Evolutionary conservation across 352 stramenopile genomes (phyloP).

Genomic region (Sclerospora graminicola): DNA sequence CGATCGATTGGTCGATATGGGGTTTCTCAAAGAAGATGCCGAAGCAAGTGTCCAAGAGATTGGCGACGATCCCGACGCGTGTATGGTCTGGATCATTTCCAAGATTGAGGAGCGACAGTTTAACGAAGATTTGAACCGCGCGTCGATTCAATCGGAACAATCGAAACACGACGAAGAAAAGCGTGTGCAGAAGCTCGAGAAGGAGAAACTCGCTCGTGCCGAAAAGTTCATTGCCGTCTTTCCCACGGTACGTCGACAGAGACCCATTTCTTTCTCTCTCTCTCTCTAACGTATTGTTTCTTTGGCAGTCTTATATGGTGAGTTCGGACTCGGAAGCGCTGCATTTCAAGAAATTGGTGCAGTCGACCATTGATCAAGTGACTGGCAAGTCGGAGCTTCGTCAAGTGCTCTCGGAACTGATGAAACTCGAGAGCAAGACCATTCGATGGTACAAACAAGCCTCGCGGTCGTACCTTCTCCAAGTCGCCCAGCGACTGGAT

Average conservation of each 20-base stretch:
- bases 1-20: slow-evolving; percentile 44
- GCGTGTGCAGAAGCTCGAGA: slow-evolving; percentile 41
- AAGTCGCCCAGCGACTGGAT: slow-evolving; percentile 49
- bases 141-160: slow-evolving; percentile 69
- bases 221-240: slow-evolving; percentile 59
- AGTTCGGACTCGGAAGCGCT: slow-evolving; percentile 24
- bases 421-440: slow-evolving; percentile 57
- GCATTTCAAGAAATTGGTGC: slow-evolving; percentile 36
- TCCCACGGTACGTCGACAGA: slow-evolving; percentile 46
- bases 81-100: slow-evolving; percentile 77
- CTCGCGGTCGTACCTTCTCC: slow-evolving; percentile 53
- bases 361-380: slow-evolving; percentile 37
- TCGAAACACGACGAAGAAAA: slow-evolving; percentile 53
- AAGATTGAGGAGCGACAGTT: slow-evolving; percentile 66
- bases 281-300: background rate
- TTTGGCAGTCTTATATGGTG: slow-evolving; percentile 45
- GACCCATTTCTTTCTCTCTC: too few species aligned
- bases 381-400: slow-evolving; percentile 33
- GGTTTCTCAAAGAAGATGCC: slow-evolving; percentile 51
- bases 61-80: slow-evolving; percentile 52
- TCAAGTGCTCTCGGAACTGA: slow-evolving; percentile 39
- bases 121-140: slow-evolving; percentile 51
- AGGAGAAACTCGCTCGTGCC: slow-evolving; percentile 35
- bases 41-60: slow-evolving; percentile 44
- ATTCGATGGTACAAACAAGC: slow-evolving; percentile 66